A percentile compares a stretch with the other conserved stretches of the same genome.
These are phyloP conservation scores for Populus ilicifolia DNA, from an alignment of 345 rosid species.

Conservation along the genomic window DNA sequence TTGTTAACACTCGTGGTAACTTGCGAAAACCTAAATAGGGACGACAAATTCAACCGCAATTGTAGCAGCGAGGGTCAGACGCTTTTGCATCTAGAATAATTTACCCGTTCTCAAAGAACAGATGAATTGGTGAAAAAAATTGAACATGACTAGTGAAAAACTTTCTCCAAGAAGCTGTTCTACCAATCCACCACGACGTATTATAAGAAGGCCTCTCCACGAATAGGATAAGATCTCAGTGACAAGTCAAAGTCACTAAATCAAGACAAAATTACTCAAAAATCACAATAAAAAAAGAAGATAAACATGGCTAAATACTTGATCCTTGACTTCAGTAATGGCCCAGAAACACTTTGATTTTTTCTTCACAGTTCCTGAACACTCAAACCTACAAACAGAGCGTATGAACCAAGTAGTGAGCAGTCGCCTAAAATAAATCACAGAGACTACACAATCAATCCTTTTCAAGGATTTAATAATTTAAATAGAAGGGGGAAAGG, in stretches of 20 bases:
- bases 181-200: not conserved
- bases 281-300: not conserved
- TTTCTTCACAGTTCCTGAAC: slow-evolving; percentile 28
- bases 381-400: slow-evolving; percentile 17
- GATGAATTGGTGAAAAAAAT: not conserved
- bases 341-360: not conserved
- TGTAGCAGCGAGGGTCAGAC: no score
- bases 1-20: no score
- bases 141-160: no score
- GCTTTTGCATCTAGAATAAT: not conserved
- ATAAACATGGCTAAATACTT: not conserved
- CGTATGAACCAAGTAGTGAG: not conserved
- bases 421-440: not conserved
- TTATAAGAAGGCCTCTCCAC: not conserved
- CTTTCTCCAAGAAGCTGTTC: not conserved
- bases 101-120: not conserved
- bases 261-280: not conserved
- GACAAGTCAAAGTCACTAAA: not conserved
- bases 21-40: no score
- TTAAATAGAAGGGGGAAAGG: not conserved
- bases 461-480: not conserved
- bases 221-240: not conserved
- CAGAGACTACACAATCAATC: not conserved
- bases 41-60: no score
- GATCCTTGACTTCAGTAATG: not conserved